Conservation (phyloP, 2,329 filamentous ascomycete species). For the Claviceps sp. region DNA sequence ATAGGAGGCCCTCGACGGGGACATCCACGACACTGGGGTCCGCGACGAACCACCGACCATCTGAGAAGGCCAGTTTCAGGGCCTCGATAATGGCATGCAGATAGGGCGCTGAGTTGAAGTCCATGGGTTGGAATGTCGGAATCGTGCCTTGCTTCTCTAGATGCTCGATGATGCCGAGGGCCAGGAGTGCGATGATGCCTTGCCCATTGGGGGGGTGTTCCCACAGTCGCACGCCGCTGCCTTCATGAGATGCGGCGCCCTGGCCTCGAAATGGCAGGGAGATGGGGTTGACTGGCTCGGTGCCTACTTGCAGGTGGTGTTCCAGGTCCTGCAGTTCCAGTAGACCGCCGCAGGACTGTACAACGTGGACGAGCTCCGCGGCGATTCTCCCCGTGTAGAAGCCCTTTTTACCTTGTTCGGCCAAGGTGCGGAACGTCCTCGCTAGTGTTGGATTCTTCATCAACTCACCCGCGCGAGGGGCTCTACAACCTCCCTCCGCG, state of each 20-base stretch:
- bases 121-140: constrained; percentile 49
- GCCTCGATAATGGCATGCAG: constrained; percentile 81
- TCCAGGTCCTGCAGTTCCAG: constrained; percentile 69
- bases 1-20: constrained; percentile 57
- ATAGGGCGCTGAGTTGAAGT: constrained; percentile 73
- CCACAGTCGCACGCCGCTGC: constrained; percentile 69
- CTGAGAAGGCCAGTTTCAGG: constrained; percentile 79
- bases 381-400: constrained; percentile 84
- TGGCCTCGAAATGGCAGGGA: constrained; percentile 66
- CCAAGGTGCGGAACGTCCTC: constrained; percentile 67
- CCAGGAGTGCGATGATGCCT: constrained; percentile 89
- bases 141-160: constrained; percentile 67
- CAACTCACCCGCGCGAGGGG: constrained; percentile 70
- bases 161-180: constrained; percentile 79
- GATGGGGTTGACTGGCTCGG: constrained; percentile 73
- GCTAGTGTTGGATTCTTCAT: constrained; percentile 77
- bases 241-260: constrained; percentile 26
- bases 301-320: constrained; percentile 54
- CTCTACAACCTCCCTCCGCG: constrained; percentile 55
- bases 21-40: constrained; percentile 63
- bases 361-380: constrained; percentile 65
- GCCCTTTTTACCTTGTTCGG: constrained; percentile 68
- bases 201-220: constrained; percentile 96
- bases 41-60: constrained; percentile 79
- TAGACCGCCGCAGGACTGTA: constrained; percentile 62